Percentiles rank a stretch among this genome's conserved stretches.
phyloP scores from a whole-genome alignment of 2,329 filamentous ascomycete species.

The Piedraia hortae region DNA sequence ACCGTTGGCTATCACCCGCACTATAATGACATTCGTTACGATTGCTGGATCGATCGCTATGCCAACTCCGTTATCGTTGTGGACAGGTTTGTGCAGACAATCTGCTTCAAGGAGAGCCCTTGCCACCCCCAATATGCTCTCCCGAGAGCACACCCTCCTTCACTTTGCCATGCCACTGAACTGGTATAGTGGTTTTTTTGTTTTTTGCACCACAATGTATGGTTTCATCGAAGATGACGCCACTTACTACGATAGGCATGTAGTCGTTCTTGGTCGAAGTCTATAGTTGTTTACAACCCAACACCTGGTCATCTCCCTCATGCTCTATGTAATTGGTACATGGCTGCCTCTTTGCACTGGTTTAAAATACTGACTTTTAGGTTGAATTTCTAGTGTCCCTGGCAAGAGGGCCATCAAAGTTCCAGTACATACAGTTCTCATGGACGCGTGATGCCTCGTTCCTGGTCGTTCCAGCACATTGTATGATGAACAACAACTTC shows the following conservation, averaged over 20 bases:
- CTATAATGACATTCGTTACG: constrained; percentile 97
- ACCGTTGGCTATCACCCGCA: constrained; percentile 84
- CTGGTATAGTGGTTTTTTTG: no score
- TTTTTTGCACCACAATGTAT: constrained; percentile 96
- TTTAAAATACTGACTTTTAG: constrained; percentile 18
- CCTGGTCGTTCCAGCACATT: constrained; percentile 87
- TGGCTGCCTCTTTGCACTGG: constrained; percentile 3
- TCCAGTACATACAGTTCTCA: constrained; percentile 96
- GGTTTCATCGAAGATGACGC: constrained; percentile 96
- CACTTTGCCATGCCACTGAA: constrained; percentile 89
- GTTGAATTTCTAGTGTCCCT: constrained; percentile 90
- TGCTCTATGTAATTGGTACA: constrained; percentile 87
- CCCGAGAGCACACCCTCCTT: constrained; percentile 64
- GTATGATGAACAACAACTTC: constrained; percentile 99
- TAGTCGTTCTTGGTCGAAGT: constrained; percentile 80
- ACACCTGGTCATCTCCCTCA: constrained; percentile 95
- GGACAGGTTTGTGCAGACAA: constrained; percentile 77
- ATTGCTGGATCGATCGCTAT: constrained; percentile 73
- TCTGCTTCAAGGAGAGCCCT: constrained; percentile 99
- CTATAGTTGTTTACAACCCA: constrained; percentile 83
- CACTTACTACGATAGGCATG: constrained; percentile 99
- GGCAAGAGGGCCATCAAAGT: constrained; percentile 85
- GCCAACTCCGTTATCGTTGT: constrained; percentile 87
- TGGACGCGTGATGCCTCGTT: constrained; percentile 99
- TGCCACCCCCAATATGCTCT: constrained; percentile 84